These are phyloP conservation scores for Wickerhamomyces mucosus DNA, from an alignment of 805 yeast genomes.

Conservation along the genomic window DNA sequence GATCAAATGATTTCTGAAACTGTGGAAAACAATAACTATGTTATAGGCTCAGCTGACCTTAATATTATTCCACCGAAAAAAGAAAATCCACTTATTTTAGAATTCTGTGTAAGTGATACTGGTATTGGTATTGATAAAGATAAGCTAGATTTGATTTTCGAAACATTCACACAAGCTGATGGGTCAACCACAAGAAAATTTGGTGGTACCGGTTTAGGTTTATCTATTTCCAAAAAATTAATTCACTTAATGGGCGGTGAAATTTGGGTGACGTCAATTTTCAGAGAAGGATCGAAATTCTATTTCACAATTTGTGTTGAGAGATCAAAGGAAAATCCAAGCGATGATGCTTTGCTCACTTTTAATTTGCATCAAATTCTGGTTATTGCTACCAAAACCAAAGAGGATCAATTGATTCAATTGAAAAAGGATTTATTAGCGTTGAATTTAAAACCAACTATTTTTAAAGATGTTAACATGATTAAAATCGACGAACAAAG, in stretches of 20 bases:
- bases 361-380: conserved; percentile 63
- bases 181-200: conserved; percentile 89
- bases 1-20: conserved; percentile 13
- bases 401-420: conserved; percentile 36
- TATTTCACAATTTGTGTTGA: conserved; percentile 75
- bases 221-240: conserved; percentile 78
- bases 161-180: conserved; percentile 88
- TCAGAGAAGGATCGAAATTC: conserved; percentile 76
- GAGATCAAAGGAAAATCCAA: conserved; percentile 51
- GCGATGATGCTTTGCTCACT: conserved; percentile 59
- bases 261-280: conserved; percentile 79
- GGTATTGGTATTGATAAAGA: conserved; percentile 87
- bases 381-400: conserved; percentile 59
- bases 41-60: conserved; percentile 16
- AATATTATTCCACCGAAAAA: conserved; percentile 12
- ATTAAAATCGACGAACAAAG: conserved; percentile 43
- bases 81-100: conserved; percentile 39
- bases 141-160: conserved; percentile 76
- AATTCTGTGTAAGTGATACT: conserved; percentile 83
- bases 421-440: conserved; percentile 41
- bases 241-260: conserved; percentile 92
- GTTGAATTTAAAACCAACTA: conserved; percentile 53
- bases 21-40: conserved; percentile 21
- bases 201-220: conserved; percentile 89
- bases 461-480: conserved; percentile 46